Conservation (phyloP, 352 stramenopile species). For the Globisporangium spiculum region DNA sequence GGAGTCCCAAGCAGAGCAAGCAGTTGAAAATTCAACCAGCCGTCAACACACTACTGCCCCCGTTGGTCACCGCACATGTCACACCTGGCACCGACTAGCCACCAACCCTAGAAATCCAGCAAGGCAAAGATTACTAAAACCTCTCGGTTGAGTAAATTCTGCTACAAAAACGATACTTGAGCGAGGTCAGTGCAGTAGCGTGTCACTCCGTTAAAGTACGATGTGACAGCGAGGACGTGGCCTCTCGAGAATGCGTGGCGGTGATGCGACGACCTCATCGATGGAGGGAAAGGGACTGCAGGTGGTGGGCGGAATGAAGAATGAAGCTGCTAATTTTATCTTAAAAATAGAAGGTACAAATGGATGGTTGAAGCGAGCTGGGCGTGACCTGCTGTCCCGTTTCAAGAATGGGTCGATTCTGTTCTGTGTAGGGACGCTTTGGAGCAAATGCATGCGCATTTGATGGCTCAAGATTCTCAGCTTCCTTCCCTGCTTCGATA, state of each 20-base stretch:
- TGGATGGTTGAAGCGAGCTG: slow-evolving; percentile 9
- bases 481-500: not conserved
- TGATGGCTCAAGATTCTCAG: not conserved
- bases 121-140: not conserved
- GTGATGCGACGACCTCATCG: not conserved
- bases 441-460: not conserved
- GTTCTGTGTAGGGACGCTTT: no score
- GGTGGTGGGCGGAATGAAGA: slow-evolving; percentile 4
- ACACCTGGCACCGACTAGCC: not conserved
- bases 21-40: slow-evolving; percentile 20
- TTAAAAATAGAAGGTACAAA: not conserved
- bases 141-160: not conserved
- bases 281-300: not conserved
- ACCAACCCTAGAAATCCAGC: not conserved
- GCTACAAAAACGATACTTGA: slow-evolving; percentile 1
- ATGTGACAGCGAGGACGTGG: slow-evolving; percentile 23
- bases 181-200: not conserved
- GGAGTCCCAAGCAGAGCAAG: slow-evolving; percentile 13
- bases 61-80: not conserved
- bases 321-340: not conserved
- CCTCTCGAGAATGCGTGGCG: slow-evolving; percentile 11
- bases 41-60: slow-evolving; percentile 8
- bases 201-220: slow-evolving; percentile 9
- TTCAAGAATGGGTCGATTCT: not conserved
- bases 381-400: not conserved